Evolutionary conservation across 1,284 basidiomycete genomes (phyloP), one percentile per base, ranked within the genome.

Genomic region (Ceratobasidium theobromae): DNA sequence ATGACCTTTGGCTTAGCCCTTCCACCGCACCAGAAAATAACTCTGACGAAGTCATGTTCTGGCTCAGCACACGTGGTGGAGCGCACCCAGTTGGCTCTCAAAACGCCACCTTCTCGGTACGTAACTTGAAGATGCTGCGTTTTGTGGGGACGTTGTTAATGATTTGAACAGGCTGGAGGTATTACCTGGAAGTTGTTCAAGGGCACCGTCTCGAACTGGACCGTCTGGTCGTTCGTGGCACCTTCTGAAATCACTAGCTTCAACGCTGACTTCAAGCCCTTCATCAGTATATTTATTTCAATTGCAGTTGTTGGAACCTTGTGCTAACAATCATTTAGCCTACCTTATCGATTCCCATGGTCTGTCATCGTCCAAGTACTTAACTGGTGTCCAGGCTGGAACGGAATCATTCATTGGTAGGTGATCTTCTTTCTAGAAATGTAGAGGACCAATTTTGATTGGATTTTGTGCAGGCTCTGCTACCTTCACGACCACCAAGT

Each of bases 41-140:
- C 25, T 75, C 74, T 2, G 76, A 73, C 46, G 76, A 77, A 66
- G 73, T 77, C 35, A 78, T 78, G 77, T 71, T 78, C 35, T 77
- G 77, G 77, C 67, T 77, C 38, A 76, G 76, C 66, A 67, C 71
- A 9, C 70, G 75, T 45, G 75, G 75, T 70, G 74, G 75, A 21
- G 75, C 76, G 58, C 71, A 71, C 1, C 76, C 76, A 21, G 75
- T 75, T 54, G 76, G 76, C 6, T 74, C 75, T 45, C 74, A 74
- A 65, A 75, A 76, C 33, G 75, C 73, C 16, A 76, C 74, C 14
- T 75, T 71, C 43, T 55, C 60, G 35, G 67, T 68, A n/a, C 53
- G 67, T 53, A 16, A 18, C 46, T n/a, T 27, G 4, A 18, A 32
- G 21, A 8, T 49, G 16, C 12, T 18, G n/a, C 14, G n/a, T 3